phyloP scores from a whole-genome alignment of 2,329 filamentous ascomycete genomes.

The Phaeosphaeria sp. region DNA sequence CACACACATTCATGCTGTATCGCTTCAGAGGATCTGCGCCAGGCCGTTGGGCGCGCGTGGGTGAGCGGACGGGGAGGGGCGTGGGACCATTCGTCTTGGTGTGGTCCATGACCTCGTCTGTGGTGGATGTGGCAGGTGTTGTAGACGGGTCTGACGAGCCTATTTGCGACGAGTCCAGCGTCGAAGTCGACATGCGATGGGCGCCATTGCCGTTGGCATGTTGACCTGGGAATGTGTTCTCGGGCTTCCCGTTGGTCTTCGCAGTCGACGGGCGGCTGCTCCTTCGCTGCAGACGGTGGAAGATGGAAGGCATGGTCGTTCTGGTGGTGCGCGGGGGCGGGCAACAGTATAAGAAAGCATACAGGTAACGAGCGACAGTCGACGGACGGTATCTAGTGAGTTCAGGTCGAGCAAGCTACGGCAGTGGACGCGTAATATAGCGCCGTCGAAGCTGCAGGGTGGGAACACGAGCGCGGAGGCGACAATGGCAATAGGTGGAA shows the following conservation, averaged over 20 bases:
- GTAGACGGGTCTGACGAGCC: constrained; percentile 75
- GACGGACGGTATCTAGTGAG: constrained; percentile 16
- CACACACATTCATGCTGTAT: constrained; percentile 58
- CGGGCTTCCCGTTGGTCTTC: constrained; percentile 46
- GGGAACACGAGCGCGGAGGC: constrained; percentile 19
- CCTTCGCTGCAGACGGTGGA: constrained; percentile 78
- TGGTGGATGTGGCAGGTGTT: constrained; percentile 71
- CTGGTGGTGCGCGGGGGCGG: constrained; percentile 15
- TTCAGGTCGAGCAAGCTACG: constrained; percentile 11
- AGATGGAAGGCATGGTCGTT: constrained; percentile 63
- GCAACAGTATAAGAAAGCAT: constrained; percentile 20
- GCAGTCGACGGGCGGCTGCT: constrained; percentile 72
- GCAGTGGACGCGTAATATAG: constrained; percentile 36
- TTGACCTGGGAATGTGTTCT: constrained; percentile 19
- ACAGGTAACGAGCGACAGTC: constrained; percentile 20
- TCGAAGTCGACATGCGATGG: constrained; percentile 66
- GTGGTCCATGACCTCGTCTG: constrained; percentile 71
- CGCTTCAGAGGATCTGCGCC: constrained; percentile 56
- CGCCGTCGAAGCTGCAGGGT: constrained; percentile 19
- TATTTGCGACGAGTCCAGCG: constrained; percentile 62
- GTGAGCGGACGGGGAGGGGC: constrained; percentile 45
- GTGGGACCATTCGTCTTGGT: constrained; percentile 59
- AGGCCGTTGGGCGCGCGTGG: constrained; percentile 50
- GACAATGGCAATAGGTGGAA: constrained; percentile 26
- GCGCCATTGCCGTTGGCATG: constrained; percentile 47